These are phyloP conservation scores for Dissoconium aciculare DNA, from an alignment of 2,329 filamentous ascomycete species.

Conservation along the genomic window DNA sequence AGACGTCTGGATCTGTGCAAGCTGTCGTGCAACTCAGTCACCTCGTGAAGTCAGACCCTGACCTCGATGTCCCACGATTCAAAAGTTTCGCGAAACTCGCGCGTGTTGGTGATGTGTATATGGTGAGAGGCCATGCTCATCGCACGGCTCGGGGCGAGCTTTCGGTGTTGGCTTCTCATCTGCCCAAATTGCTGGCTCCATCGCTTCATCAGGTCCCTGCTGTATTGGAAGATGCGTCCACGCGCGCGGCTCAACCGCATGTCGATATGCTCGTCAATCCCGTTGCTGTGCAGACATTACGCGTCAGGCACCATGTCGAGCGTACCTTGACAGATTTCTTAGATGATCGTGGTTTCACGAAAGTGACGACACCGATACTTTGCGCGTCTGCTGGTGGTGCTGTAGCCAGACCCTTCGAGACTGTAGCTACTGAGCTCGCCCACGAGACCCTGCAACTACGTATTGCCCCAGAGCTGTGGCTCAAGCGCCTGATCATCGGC, in stretches of 20 bases:
- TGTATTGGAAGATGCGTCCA: constrained; percentile 54
- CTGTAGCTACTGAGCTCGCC: constrained; percentile 59
- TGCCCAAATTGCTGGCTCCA: constrained; percentile 62
- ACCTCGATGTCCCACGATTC: constrained; percentile 30
- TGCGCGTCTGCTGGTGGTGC: constrained; percentile 74
- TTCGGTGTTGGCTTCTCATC: constrained; percentile 50
- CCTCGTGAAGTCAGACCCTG: constrained; percentile 23
- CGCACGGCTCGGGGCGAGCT: constrained; percentile 60
- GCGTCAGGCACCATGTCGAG: constrained; percentile 59
- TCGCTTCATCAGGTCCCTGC: constrained; percentile 66
- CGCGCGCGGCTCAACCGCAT: constrained; percentile 61
- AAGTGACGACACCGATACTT: constrained; percentile 84
- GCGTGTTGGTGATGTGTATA: constrained; percentile 66
- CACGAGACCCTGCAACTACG: constrained; percentile 59
- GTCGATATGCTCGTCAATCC: constrained; percentile 71
- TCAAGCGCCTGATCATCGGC: constrained; percentile 81
- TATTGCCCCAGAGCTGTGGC: constrained; percentile 87
- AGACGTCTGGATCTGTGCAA: constrained; percentile 58
- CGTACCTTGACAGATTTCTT: constrained; percentile 61
- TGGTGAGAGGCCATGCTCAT: constrained; percentile 52
- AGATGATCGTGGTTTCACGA: constrained; percentile 55
- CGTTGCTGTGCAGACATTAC: constrained; percentile 51
- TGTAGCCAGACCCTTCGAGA: constrained; percentile 72
- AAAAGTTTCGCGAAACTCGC: constrained; percentile 50
- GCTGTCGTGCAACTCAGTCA: constrained; percentile 55